Conservation (phyloP, 257 asterid species). For the Paulownia fortunei region DNA sequence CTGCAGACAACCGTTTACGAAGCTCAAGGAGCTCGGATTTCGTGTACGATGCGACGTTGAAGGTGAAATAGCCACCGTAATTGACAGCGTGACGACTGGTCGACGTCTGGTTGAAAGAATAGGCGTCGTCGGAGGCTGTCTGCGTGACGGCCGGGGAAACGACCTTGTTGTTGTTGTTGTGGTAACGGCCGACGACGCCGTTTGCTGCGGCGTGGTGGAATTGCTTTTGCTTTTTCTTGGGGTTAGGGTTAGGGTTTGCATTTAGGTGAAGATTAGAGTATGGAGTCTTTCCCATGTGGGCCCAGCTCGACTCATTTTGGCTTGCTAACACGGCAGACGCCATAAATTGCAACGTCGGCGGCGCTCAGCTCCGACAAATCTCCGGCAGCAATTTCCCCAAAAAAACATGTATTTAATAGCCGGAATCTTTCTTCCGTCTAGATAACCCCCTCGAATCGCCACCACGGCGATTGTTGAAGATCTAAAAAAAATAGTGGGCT, state of each 20-base stretch:
- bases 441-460: slow-evolving; percentile 28
- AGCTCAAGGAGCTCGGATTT: slow-evolving; percentile 66
- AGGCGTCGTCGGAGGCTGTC: slow-evolving; percentile 92
- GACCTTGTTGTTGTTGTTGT: slow-evolving; percentile 30
- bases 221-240: slow-evolving; percentile 82
- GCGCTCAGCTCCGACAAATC: slow-evolving; percentile 48
- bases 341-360: slow-evolving; percentile 65
- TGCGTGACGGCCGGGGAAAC: slow-evolving; percentile 72
- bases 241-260: slow-evolving; percentile 77
- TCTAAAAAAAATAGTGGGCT: neutral
- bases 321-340: slow-evolving; percentile 90
- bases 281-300: slow-evolving; percentile 84
- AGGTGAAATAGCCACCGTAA: slow-evolving; percentile 65
- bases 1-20: slow-evolving; percentile 61
- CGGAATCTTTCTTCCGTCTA: slow-evolving; percentile 12
- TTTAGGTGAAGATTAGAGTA: slow-evolving; percentile 62
- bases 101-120: slow-evolving; percentile 77
- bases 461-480: slow-evolving; percentile 1
- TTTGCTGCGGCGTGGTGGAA: slow-evolving; percentile 56
- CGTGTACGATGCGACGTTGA: slow-evolving; percentile 55
- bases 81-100: slow-evolving; percentile 55
- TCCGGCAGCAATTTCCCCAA: slow-evolving; percentile 44
- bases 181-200: slow-evolving; percentile 46
- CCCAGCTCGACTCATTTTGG: slow-evolving; percentile 91
- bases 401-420: slow-evolving; percentile 51